These are phyloP conservation scores for Termitomyces titanicus DNA, from an alignment of 768 basidiomycete genomes.

Conservation along the genomic window DNA sequence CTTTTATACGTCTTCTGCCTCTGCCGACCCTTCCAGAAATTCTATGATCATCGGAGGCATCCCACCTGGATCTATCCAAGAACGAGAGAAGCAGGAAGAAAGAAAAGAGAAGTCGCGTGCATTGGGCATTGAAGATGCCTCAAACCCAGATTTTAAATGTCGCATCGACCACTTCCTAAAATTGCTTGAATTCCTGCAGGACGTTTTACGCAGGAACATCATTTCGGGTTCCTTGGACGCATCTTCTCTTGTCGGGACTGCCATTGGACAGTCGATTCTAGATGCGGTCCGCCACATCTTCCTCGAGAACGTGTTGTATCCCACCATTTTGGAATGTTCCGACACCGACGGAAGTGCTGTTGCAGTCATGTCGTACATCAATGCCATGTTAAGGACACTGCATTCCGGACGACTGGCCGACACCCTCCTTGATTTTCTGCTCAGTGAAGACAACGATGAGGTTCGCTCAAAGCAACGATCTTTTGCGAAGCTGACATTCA, in stretches of 20 bases:
- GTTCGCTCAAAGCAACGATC: slow-evolving; percentile 35
- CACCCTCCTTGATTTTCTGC: slow-evolving; percentile 72
- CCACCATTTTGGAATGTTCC: slow-evolving; percentile 90
- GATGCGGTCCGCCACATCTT: slow-evolving; percentile 83
- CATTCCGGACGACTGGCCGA: slow-evolving; percentile 65
- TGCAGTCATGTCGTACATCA: slow-evolving; percentile 93
- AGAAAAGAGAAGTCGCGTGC: slow-evolving; percentile 49
- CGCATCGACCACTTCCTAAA: slow-evolving; percentile 89
- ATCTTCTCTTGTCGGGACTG: slow-evolving; percentile 66
- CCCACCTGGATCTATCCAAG: slow-evolving; percentile 50
- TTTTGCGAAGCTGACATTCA: slow-evolving; percentile 31
- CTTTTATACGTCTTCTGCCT: slow-evolving; percentile 45
- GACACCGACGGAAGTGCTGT: slow-evolving; percentile 92
- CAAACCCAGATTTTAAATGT: slow-evolving; percentile 68
- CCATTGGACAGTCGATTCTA: slow-evolving; percentile 80
- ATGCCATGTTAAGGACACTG: slow-evolving; percentile 79
- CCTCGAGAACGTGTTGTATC: slow-evolving; percentile 90
- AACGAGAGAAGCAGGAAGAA: slow-evolving; percentile 46
- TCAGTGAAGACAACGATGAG: slow-evolving; percentile 82
- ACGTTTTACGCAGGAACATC: slow-evolving; percentile 72
- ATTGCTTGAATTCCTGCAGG: slow-evolving; percentile 87
- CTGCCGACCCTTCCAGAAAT: slow-evolving; percentile 35
- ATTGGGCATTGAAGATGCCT: slow-evolving; percentile 75
- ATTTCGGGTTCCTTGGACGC: slow-evolving; percentile 49
- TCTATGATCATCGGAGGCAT: slow-evolving; percentile 76